Conservation (phyloP, 2,329 filamentous ascomycete species). For the Annulohypoxylon truncatum region DNA sequence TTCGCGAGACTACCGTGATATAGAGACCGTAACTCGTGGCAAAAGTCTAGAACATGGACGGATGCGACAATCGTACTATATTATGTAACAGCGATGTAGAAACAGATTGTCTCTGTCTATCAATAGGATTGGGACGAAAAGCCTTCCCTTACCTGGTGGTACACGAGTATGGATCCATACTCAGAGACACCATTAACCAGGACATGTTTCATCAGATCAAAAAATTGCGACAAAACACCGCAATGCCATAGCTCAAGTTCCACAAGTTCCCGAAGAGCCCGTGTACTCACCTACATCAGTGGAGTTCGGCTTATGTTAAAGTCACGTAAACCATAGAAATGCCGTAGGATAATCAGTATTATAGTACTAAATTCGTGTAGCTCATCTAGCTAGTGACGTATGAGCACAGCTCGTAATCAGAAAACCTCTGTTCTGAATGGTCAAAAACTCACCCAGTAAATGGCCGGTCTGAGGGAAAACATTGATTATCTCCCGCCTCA, state of each 20-base stretch:
- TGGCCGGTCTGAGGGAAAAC: background rate
- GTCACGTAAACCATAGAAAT: conserved; percentile 25
- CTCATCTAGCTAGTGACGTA: background rate
- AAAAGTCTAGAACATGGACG: background rate
- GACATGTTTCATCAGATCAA: background rate
- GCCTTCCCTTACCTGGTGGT: background rate
- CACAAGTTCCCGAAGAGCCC: background rate
- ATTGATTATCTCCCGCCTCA: conserved; percentile 27
- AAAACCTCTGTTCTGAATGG: background rate
- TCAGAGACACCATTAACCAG: background rate
- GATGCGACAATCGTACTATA: background rate
- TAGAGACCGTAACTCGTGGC: background rate
- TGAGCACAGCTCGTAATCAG: background rate
- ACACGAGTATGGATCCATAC: background rate
- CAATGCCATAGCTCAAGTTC: background rate
- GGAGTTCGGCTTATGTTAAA: conserved; percentile 20
- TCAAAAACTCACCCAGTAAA: background rate
- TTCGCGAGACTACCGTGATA: background rate
- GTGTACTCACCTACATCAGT: background rate
- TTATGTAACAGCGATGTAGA: too few relatives aligned
- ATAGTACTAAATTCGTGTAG: background rate
- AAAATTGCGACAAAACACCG: background rate
- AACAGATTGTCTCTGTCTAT: too few relatives aligned
- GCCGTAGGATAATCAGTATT: background rate
- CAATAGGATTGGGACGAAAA: too few relatives aligned